These are phyloP conservation scores for Aspergillus fructus DNA, from an alignment of 2,329 filamentous ascomycete species.

Conservation along the genomic window DNA sequence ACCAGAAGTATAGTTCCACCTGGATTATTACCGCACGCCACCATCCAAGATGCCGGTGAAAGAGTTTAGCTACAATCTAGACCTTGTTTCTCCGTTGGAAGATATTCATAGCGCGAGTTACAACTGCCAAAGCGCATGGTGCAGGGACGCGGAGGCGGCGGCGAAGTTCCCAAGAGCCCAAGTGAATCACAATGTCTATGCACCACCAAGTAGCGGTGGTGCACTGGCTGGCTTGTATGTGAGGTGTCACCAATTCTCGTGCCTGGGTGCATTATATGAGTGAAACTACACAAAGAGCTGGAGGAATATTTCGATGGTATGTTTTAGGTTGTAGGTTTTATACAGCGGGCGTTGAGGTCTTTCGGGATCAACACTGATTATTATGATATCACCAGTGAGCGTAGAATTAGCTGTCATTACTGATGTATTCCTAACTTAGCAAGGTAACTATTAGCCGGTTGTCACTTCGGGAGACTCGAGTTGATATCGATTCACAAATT, in stretches of 20 bases:
- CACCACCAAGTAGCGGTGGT: neutral
- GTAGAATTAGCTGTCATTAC: too few relatives aligned
- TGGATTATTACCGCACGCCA: neutral
- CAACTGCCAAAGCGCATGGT: neutral
- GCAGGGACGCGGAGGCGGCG: neutral
- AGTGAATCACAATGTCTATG: neutral
- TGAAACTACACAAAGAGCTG: too few relatives aligned
- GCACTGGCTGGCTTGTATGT: conserved; percentile 9
- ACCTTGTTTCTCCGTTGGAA: neutral
- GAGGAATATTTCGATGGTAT: too few relatives aligned
- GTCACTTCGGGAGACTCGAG: too few relatives aligned
- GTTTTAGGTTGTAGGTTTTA: too few relatives aligned
- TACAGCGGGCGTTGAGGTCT: too few relatives aligned
- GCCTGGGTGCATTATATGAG: conserved; percentile 10
- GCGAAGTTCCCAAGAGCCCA: neutral
- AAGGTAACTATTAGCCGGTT: too few relatives aligned
- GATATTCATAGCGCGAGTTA: neutral
- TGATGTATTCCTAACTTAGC: too few relatives aligned
- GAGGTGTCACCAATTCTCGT: conserved; percentile 2
- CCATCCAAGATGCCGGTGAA: neutral
- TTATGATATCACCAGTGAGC: too few relatives aligned
- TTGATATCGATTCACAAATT: too few relatives aligned
- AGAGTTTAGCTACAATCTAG: neutral
- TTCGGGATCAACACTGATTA: too few relatives aligned
- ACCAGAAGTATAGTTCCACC: neutral